Conservation (phyloP, 106 monocot genomes). For the Hemerocallis citrina region DNA sequence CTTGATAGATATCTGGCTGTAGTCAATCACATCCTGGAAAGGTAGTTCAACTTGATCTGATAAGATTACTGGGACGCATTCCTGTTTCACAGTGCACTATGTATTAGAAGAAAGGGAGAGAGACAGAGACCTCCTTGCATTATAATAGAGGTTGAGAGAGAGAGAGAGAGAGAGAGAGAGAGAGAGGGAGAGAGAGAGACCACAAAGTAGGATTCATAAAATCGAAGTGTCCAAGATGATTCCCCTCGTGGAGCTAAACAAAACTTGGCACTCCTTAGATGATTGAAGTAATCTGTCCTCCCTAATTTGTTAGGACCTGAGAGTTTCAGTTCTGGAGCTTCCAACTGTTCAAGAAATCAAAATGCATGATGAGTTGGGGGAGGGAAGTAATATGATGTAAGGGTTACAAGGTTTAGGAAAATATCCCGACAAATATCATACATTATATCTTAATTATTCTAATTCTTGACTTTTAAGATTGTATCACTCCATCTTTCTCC, state of each 20-base stretch:
- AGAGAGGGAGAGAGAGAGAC: conserved; percentile 40
- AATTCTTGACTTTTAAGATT: no score
- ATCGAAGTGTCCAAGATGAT: conserved; percentile 99
- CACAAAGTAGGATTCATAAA: conserved; percentile 97
- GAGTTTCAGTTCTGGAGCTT: conserved; percentile 92
- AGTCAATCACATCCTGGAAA: conserved; percentile 95
- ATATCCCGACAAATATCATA: no score
- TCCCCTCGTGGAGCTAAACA: conserved; percentile 96
- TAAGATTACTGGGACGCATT: conserved; percentile 94
- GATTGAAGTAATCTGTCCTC: conserved; percentile 80
- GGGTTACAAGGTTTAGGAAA: no score
- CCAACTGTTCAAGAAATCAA: conserved; percentile 77
- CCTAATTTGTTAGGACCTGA: conserved; percentile 81
- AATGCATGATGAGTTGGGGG: conserved; percentile 13
- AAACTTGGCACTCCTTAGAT: conserved; percentile 93
- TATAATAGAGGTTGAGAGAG: neutral
- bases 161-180: conserved; percentile 21
- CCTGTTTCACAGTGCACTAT: conserved; percentile 37
- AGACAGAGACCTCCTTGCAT: no score
- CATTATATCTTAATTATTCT: no score
- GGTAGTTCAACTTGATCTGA: conserved; percentile 94
- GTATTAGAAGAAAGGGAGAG: conserved; percentile 2
- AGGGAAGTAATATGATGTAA: no score
- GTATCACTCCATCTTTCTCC: no score
- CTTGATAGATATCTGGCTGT: conserved; percentile 77